Base-by-base conservation (phyloP, 2,329 filamentous ascomycete species). In the Fusarium sp. region DNA sequence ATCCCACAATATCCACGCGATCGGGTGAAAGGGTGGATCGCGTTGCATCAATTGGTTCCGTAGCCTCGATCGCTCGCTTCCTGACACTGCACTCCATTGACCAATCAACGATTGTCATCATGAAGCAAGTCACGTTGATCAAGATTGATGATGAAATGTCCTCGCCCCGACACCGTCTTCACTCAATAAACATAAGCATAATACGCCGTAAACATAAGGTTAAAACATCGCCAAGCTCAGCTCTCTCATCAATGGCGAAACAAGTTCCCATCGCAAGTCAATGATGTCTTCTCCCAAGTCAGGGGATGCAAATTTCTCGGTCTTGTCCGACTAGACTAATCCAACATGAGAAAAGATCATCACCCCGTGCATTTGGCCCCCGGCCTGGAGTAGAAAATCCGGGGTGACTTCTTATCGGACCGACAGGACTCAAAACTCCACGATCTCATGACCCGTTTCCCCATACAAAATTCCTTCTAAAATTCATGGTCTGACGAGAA, bases 401-500 rank as follows among this genome's bases (percentile, higher is more conserved):
- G 49, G 49, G 49, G 49, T 50, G 22, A 53, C 13, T 27, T 13
- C 22, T 38, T 25, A 25, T 50, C 49, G 49, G 49, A 17, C 49
- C 49, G 49, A 39, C 49, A 29, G 18, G 22, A n/a, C 10, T 12
- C 18, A 53, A 52, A 53, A 27, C 22, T 27, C 18, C 22, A 39
- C 49, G 33, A 39, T n/a, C 49, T 53, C 49, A 39, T 39, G 49
- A 39, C 49, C 33, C 14, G 0, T 53, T 53, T 29, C 49, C 33
- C 49, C 49, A 39, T 39, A 53, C 49, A 38, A 53, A 53, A 17
- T 12, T 17, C 49, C 22, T 5, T 6, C 12, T 18, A 7, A 52
- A n/a, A n/a, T 44, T 22, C 60, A 49, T 65, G 20, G 44, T 66
- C 45, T 45, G 61, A 35, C 33, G 8, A 33, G 36, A 66, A 44